phyloP scores from a whole-genome alignment of 2,329 filamentous ascomycete species.

The Fusarium sp. region DNA sequence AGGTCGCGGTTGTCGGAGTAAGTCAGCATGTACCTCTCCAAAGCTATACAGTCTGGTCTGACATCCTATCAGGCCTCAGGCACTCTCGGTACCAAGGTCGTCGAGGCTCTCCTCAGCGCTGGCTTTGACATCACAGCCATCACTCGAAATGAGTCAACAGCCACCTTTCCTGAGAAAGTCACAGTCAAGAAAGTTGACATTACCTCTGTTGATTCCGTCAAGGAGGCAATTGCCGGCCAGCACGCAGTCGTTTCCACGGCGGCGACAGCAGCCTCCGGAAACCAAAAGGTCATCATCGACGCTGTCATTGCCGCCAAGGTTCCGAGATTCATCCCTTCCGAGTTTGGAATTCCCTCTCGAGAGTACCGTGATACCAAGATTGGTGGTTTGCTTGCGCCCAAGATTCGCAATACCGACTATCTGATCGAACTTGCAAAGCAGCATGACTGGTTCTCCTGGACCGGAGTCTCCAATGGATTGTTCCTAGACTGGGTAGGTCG shows the following conservation, averaged over 20 bases:
- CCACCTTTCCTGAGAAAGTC: not conserved
- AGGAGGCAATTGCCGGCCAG: not conserved
- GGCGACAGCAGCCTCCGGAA: not conserved
- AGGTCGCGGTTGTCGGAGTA: not conserved
- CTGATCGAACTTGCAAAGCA: not conserved
- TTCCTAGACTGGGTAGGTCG: not conserved
- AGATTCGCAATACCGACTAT: not conserved
- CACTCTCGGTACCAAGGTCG: not conserved
- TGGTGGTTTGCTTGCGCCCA: not conserved
- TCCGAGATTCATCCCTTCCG: not conserved
- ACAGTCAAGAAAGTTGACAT: not conserved
- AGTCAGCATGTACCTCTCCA: not conserved
- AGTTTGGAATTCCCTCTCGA: constrained; percentile 1
- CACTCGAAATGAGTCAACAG: not conserved
- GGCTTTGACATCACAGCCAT: not conserved
- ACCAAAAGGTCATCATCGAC: not conserved
- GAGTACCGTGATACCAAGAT: constrained; percentile 5
- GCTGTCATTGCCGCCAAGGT: not conserved
- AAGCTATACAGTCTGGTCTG: not conserved
- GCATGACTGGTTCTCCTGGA: constrained; percentile 1
- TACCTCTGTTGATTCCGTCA: not conserved
- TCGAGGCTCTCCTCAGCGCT: not conserved
- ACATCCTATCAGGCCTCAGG: not conserved
- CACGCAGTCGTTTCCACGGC: not conserved
- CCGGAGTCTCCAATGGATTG: not conserved